A percentile compares a stretch with the other conserved stretches of the same genome.
Evolutionary conservation across 495 filamentous ascomycete genomes (phyloP).

Genomic region (Entonaema liquescens): DNA sequence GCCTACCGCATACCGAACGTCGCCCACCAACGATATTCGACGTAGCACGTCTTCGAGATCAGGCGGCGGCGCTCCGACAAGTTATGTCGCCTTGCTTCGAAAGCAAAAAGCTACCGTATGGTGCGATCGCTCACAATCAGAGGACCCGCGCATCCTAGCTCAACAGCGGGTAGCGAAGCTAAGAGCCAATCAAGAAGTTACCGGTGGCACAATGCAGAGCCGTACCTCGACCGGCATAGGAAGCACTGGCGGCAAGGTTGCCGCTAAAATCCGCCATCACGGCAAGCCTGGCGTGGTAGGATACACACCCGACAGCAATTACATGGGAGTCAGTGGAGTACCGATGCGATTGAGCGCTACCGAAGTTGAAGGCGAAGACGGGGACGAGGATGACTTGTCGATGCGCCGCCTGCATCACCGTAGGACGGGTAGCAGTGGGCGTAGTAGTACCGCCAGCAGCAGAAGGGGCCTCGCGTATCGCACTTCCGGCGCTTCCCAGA

Average conservation of each 20-base stretch:
- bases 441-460: slow-evolving; percentile 78
- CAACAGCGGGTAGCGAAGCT: slow-evolving; percentile 84
- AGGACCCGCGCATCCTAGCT: slow-evolving; percentile 84
- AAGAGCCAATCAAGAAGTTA: slow-evolving; percentile 82
- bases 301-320: slow-evolving; percentile 75
- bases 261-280: slow-evolving; percentile 84
- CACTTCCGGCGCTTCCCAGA: slow-evolving; percentile 57
- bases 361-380: slow-evolving; percentile 86
- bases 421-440: slow-evolving; percentile 76
- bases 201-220: slow-evolving; percentile 59
- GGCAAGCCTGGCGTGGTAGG: slow-evolving; percentile 74
- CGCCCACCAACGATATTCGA: slow-evolving; percentile 68
- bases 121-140: slow-evolving; percentile 93
- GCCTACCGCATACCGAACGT: slow-evolving; percentile 59
- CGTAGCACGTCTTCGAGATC: slow-evolving; percentile 78
- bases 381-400: slow-evolving; percentile 74
- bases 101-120: slow-evolving; percentile 98
- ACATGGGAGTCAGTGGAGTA: slow-evolving; percentile 76
- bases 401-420: slow-evolving; percentile 69
- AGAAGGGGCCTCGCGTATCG: slow-evolving; percentile 65
- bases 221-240: slow-evolving; percentile 68
- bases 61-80: slow-evolving; percentile 66
- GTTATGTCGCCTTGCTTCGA: slow-evolving; percentile 93
- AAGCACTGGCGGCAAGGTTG: slow-evolving; percentile 59
- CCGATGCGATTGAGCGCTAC: slow-evolving; percentile 92